Evolutionary conservation across 2,329 filamentous ascomycete genomes (phyloP).

Genomic region (Cyphellophora europaea): DNA sequence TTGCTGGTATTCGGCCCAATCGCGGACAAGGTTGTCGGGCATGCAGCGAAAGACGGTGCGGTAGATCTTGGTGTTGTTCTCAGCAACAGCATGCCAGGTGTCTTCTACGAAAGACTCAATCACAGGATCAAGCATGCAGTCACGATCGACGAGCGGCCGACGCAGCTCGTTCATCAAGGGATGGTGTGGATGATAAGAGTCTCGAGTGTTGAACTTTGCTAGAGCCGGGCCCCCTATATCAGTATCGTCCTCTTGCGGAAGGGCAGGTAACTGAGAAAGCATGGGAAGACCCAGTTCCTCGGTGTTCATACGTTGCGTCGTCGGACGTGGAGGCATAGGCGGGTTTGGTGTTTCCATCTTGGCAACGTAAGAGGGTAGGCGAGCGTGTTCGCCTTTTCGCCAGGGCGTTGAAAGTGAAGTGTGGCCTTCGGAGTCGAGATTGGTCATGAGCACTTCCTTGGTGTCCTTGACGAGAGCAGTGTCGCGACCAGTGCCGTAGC

Average conservation of each 20-base stretch:
- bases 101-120: constrained; percentile 75
- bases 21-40: constrained; percentile 88
- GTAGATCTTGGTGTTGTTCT: constrained; percentile 93
- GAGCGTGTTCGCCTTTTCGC: constrained; percentile 29
- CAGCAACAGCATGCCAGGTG: constrained; percentile 76
- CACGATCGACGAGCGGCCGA: constrained; percentile 65
- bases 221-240: constrained; percentile 70
- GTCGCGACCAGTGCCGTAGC: constrained; percentile 57
- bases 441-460: constrained; percentile 62
- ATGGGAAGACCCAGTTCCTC: constrained; percentile 59
- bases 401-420: constrained; percentile 47
- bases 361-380: constrained; percentile 15
- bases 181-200: constrained; percentile 43
- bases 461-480: constrained; percentile 55
- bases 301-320: constrained; percentile 51
- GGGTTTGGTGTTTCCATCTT: constrained; percentile 33
- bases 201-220: constrained; percentile 35
- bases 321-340: constrained; percentile 50
- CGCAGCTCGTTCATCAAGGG: constrained; percentile 56
- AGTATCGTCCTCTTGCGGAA: constrained; percentile 65
- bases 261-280: constrained; percentile 58
- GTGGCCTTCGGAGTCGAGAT: constrained; percentile 55
- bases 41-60: constrained; percentile 91
- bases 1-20: constrained; percentile 88
- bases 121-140: constrained; percentile 91